Evolutionary conservation across 345 rosid genomes (phyloP), one percentile per base, ranked within the genome.

Genomic region (Dipteronia dyeriana): DNA sequence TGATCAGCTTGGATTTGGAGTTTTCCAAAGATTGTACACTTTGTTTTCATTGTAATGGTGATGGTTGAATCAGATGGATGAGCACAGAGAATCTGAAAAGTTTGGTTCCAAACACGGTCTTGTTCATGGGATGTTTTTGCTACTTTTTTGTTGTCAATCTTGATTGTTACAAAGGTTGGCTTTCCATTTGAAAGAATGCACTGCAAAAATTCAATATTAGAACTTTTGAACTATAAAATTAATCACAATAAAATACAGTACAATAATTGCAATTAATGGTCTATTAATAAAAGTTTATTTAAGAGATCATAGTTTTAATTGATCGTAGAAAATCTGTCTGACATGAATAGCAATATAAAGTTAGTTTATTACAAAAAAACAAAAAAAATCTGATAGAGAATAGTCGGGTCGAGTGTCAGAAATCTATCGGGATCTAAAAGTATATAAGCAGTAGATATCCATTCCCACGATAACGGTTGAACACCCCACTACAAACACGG

Each of bases 101-200:
- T 93, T 68, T 93, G 98, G 78, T 91, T 95, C 97, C 98, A 95
- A n/a, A 89, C 77, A 2, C 97, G 87, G 82, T 85, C 92, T 0
- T 69, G 82, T 76, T 91, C 92, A 26, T 73, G 81, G 75, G 90
- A 91, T 13, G 98, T 93, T 67, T 85, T 86, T 16, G 93, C 97
- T 3, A 91, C 89, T 76, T 86, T 91, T 72, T 84, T 82, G 7
- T 91, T 76, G 80, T 88, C 88, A 47, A 95, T 78, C 79, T 86
- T 88, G 76, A 95, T 82, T 7, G 97, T 93, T 82, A 93, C 97
- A 79, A 87, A 88, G 65, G 90, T 74, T 13, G 97, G 75, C 83
- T 81, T 91, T 73, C 91, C 90, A 69, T 83, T 78, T 39, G 77
- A 68, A 71, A 66, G 60, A 71, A 90, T 12, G 65, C 93, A 95